Evolutionary conservation across 768 basidiomycete genomes (phyloP), one percentile per base, ranked within the genome.

Genomic region (Lentinula detonsa): DNA sequence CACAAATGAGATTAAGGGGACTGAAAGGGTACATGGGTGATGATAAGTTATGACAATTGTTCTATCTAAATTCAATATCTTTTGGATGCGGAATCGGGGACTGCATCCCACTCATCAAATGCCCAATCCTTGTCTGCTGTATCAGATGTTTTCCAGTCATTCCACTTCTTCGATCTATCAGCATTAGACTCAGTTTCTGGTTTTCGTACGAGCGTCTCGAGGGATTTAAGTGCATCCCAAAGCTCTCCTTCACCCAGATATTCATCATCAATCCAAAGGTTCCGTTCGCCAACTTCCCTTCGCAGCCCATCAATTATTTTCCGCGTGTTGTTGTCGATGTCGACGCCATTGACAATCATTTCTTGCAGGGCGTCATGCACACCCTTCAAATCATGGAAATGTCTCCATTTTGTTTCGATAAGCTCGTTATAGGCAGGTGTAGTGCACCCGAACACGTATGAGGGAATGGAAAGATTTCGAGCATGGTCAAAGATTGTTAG

Each of bases 391-490:
- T 96, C 93, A n/a, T 83, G 83, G 76, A 95, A 92, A 59, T 80
- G 84, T 7, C 76, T 73, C 95, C 95, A 98, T 18, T 85, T 84
- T n/a, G 90, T 93, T 67, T 84, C 78, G 31, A 98, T 83, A 18
- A 95, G 79, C 69, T 96, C 93, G 71, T 95, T 93, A 73, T 96
- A 97, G 0, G 88, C 90, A 9, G 80, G 80, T 0, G 94, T 90
- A 9, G 91, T 89, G 72, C 95, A 98, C 2, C 95, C 95, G 66
- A 88, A 87, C 34, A 95, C 88, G 71, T 92, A 98, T 4, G 90
- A 93, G 4, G 86, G 79, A 53, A 88, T 82, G 1, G 90, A 92
- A 3, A 86, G 81, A 43, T 81, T 81, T 43, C 86, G 83, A 0
- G 93, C 90, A 70, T 94, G 81, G 54, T 87, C 78, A 75, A 97